Evolutionary conservation across 2,329 filamentous ascomycete species (phyloP).

Genomic region (Mollisia scopiformis): DNA sequence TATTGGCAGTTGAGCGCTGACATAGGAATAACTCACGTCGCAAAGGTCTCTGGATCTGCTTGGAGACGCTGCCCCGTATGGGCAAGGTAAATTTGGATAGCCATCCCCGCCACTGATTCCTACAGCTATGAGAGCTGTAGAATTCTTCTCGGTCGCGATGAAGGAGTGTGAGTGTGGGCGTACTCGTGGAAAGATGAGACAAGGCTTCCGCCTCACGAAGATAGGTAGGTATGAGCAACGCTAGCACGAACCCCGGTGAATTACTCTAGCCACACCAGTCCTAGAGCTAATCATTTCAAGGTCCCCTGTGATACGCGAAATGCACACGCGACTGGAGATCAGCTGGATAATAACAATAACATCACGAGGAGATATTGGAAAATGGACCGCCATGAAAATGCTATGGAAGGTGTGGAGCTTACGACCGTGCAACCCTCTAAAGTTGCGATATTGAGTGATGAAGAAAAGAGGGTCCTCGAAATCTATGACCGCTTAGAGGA

Average conservation of each 20-base stretch:
- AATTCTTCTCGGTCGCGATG: constrained; percentile 17
- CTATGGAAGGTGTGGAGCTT: constrained; percentile 34
- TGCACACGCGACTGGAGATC: not conserved
- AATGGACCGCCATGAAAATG: constrained; percentile 13
- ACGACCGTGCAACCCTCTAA: constrained; percentile 7
- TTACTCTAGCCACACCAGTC: no score
- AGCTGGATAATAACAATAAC: not conserved
- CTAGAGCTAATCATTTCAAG: no score
- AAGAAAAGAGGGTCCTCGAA: constrained; percentile 67
- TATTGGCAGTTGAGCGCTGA: not conserved
- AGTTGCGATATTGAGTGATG: constrained; percentile 60
- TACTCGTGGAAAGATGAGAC: no score
- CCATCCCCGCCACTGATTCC: constrained; percentile 61
- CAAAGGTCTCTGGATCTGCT: constrained; percentile 75
- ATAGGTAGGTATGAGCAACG: not conserved
- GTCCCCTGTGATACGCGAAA: no score
- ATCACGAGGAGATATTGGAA: not conserved
- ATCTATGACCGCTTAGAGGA: constrained; percentile 74
- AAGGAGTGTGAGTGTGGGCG: no score
- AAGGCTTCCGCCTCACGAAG: not conserved
- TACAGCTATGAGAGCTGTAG: constrained; percentile 32
- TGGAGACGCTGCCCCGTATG: constrained; percentile 87
- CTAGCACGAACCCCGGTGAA: no score
- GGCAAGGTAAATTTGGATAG: constrained; percentile 87
- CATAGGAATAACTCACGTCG: constrained; percentile 58